Percentiles rank a stretch among this genome's conserved stretches.
Evolutionary conservation across 1,284 basidiomycete genomes (phyloP).

Genomic region (Trichosporon coremiiforme): DNA sequence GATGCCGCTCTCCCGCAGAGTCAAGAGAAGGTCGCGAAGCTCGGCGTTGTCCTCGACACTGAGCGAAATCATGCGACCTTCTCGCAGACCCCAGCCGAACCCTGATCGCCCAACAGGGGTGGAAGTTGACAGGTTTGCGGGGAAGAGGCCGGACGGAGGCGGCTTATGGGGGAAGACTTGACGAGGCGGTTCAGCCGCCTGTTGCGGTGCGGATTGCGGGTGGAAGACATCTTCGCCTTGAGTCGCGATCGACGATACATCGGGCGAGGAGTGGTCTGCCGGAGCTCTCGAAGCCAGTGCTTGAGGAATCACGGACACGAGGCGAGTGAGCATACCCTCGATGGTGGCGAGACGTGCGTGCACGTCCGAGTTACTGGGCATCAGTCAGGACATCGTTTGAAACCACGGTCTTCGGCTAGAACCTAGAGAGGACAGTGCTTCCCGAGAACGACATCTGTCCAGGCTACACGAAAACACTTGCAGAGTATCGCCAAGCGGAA

Average conservation of each 20-base stretch:
- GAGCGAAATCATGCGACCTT: conserved; percentile 50
- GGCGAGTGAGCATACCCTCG: conserved; percentile 51
- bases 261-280: conserved; percentile 40
- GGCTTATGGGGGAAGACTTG: conserved; percentile 48
- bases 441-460: neutral
- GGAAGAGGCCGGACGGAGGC: conserved; percentile 52
- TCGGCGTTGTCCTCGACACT: conserved; percentile 48
- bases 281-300: conserved; percentile 1
- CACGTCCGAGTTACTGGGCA: conserved; percentile 52
- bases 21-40: conserved; percentile 52
- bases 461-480: neutral
- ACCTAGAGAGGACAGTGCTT: conserved; percentile 3
- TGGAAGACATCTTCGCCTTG: conserved; percentile 52
- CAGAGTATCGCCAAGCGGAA: neutral
- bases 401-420: conserved; percentile 8
- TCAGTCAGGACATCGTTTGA: conserved; percentile 19
- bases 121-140: conserved; percentile 41
- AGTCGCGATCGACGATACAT: conserved; percentile 44
- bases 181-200: conserved; percentile 29
- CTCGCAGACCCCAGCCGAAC: conserved; percentile 52
- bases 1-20: conserved; percentile 56
- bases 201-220: conserved; percentile 40
- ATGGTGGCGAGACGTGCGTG: conserved; percentile 55
- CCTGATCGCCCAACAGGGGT: conserved; percentile 44
- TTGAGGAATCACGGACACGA: conserved; percentile 44